These are phyloP conservation scores for Bipolaris victoriae DNA, from an alignment of 2,329 filamentous ascomycete genomes.

Conservation along the genomic window DNA sequence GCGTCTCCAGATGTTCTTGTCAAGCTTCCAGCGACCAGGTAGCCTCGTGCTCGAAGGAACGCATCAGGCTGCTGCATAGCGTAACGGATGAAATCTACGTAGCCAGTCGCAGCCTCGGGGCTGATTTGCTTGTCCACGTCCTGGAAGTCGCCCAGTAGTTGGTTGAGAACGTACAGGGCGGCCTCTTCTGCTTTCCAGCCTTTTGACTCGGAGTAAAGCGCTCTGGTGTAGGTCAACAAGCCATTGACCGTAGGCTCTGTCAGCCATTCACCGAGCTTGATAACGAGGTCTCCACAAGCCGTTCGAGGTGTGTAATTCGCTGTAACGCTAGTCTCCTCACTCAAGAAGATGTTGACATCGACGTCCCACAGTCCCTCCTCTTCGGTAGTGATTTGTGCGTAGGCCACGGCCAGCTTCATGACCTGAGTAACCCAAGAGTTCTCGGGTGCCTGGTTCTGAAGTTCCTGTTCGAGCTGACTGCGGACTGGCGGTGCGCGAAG, in stretches of 20 bases:
- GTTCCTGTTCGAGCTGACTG: constrained; percentile 82
- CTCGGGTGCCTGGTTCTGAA: constrained; percentile 63
- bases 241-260: constrained; percentile 76
- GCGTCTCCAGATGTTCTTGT: constrained; percentile 69
- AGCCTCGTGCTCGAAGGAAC: constrained; percentile 84
- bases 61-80: constrained; percentile 74
- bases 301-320: constrained; percentile 95
- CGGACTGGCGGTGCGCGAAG: constrained; percentile 87
- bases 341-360: constrained; percentile 92
- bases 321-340: constrained; percentile 92
- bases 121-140: constrained; percentile 77
- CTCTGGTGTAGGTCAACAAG: constrained; percentile 76
- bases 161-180: constrained; percentile 82
- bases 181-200: constrained; percentile 77
- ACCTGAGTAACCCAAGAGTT: constrained; percentile 83
- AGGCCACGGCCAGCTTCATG: constrained; percentile 82
- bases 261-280: constrained; percentile 93
- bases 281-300: constrained; percentile 87
- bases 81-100: constrained; percentile 80
- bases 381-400: constrained; percentile 88
- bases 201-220: constrained; percentile 66
- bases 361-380: constrained; percentile 97
- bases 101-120: constrained; percentile 71
- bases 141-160: constrained; percentile 80
- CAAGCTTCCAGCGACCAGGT: constrained; percentile 81